A percentile compares a stretch with the other conserved stretches of the same genome.
phyloP scores from a whole-genome alignment of 148 eudicot genomes.

The Rhododendron kiyosumense region DNA sequence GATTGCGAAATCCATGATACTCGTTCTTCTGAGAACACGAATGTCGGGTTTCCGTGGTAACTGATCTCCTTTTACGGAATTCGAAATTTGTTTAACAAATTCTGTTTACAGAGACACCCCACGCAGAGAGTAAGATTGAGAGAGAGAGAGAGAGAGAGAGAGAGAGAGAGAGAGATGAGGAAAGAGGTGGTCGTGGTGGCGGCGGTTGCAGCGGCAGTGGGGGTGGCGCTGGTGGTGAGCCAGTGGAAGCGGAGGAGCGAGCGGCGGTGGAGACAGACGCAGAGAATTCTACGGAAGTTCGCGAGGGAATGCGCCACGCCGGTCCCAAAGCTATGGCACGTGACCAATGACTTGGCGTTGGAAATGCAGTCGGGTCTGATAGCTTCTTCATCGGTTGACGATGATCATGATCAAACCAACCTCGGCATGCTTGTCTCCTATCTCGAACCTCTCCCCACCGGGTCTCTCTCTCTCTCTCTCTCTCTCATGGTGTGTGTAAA shows the following conservation, averaged over 20 bases:
- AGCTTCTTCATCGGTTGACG: background rate
- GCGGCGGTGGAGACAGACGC: constrained; percentile 28
- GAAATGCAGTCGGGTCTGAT: constrained; percentile 26
- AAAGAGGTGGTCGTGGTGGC: constrained; percentile 11
- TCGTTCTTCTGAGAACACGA: background rate
- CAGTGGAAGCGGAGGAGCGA: constrained; percentile 27
- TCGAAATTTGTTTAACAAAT: background rate
- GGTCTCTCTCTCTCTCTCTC: constrained; percentile 22
- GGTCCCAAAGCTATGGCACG: constrained; percentile 35
- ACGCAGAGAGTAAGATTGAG: no score
- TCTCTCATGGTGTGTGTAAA: background rate
- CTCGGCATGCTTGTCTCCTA: constrained; percentile 35
- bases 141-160: constrained; percentile 13
- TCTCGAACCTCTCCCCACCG: constrained; percentile 39
- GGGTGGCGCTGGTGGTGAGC: constrained; percentile 20
- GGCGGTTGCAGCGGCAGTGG: constrained; percentile 18
- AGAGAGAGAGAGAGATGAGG: constrained; percentile 19
- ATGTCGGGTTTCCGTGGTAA: background rate
- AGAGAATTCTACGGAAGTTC: constrained; percentile 39
- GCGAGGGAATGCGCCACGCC: constrained; percentile 54
- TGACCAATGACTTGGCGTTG: constrained; percentile 36
- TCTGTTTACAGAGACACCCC: background rate
- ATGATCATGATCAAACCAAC: background rate
- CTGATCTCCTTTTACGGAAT: background rate
- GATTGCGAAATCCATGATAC: background rate